Base-by-base conservation (phyloP, 2,329 filamentous ascomycete genomes). In the Cryphonectria carpinicola region DNA sequence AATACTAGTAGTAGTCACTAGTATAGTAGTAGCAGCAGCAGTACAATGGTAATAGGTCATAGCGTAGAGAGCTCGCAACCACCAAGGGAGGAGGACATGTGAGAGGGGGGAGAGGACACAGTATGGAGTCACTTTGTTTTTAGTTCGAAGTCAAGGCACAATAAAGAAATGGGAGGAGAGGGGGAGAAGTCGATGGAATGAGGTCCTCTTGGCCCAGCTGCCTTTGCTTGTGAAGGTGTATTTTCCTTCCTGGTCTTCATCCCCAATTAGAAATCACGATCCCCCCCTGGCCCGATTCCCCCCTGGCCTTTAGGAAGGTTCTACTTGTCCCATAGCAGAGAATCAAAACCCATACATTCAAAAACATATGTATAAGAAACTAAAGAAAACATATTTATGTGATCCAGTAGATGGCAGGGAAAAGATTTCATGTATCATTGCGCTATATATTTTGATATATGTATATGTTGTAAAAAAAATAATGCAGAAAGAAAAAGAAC, bases 341-440 rank as follows among this genome's bases (percentile, higher is more conserved):
- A 32, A 32, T 32, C 32, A 32, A 32, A 32, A 32, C 4, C 32
- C 4, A 3, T 39, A 11, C 37, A 11, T 39, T 10, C 4, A 39
- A 39, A 39, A 39, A 32, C 37, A 4, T 7, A 46, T 17, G 13
- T 19, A 8, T n/a, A 22, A 49, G 5, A n/a, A 8, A n/a, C 13
- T 10, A 39, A 39, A 11, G 2, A 3, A 13, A 13, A 11, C 13
- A 39, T 3, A 39, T 3, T 5, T 8, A 5, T 28, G 25, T 58
- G 28, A 3, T 1, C 54, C 25, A 32, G 52, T 32, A 56, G 6
- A 58, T 56, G 11, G 52, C 4, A 32, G 13, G 25, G 25, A 28
- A 35, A 19, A 43, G 41, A 46, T 64, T 32, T 32, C 61, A 46
- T 46, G 25, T 46, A 8, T 64, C 39, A 28, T 64, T 64, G 61